phyloP scores from a whole-genome alignment of 768 basidiomycete species.

The Termitomyces bulborhizus region DNA sequence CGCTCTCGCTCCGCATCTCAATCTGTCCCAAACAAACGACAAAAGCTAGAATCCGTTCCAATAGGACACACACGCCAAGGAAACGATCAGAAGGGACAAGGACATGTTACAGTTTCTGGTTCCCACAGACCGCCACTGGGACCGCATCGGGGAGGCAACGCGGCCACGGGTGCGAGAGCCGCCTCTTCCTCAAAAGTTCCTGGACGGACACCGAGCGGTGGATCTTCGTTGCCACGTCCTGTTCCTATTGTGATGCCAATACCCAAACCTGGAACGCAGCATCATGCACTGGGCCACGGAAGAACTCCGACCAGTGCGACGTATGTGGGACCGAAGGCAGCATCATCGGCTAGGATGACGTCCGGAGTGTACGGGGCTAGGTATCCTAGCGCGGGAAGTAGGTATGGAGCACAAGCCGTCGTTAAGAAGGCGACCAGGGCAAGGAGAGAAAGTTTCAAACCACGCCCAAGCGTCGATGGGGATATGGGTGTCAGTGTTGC shows the following conservation, averaged over 20 bases:
- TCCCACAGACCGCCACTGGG: conserved; percentile 33
- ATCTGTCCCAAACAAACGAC: conserved; percentile 59
- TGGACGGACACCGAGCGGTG: conserved; percentile 27
- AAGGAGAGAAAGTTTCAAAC: conserved; percentile 76
- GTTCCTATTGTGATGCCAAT: conserved; percentile 39
- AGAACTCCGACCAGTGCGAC: conserved; percentile 30
- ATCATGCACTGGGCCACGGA: conserved; percentile 53
- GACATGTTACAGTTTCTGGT: conserved; percentile 15
- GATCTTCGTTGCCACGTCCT: conserved; percentile 31
- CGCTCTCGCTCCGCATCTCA: conserved; percentile 54
- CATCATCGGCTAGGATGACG: conserved; percentile 14
- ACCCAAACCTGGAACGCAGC: conserved; percentile 44
- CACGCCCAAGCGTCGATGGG: conserved; percentile 66
- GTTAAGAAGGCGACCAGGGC: conserved; percentile 47
- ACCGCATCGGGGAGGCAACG: conserved; percentile 32
- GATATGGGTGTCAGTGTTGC: conserved; percentile 23
- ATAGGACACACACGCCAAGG: conserved; percentile 14
- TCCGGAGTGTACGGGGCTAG: conserved; percentile 22
- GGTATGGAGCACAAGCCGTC: conserved; percentile 19
- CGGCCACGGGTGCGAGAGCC: conserved; percentile 21
- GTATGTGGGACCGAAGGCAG: conserved; percentile 15
- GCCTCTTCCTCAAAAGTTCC: conserved; percentile 49
- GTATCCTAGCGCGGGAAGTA: conserved; percentile 13
- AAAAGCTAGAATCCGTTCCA: conserved; percentile 38
- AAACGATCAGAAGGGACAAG: conserved; percentile 12